Percentiles rank a stretch among this genome's conserved stretches.
Evolutionary conservation across 192 early-diverging fungal species (phyloP).

Genomic region (Linnemannia exigua): DNA sequence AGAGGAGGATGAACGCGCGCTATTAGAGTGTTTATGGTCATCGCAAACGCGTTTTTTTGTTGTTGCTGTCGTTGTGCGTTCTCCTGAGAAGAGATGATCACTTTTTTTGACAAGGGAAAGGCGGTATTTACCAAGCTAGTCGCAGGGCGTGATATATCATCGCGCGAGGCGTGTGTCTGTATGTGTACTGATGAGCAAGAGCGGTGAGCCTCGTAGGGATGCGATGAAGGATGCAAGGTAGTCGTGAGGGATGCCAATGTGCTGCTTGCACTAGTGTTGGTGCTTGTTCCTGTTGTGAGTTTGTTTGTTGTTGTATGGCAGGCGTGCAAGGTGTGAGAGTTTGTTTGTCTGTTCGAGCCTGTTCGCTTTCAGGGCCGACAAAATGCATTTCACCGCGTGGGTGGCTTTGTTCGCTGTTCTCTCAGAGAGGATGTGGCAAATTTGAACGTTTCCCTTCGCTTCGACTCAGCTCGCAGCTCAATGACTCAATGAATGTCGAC

Average conservation of each 20-base stretch:
- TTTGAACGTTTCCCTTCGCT: not conserved
- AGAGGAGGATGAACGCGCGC: not conserved
- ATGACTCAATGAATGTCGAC: constrained; percentile 30
- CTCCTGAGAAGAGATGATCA: not conserved
- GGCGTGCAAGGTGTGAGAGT: too few species aligned
- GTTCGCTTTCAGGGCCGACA: not conserved
- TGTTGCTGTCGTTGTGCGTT: too few species aligned
- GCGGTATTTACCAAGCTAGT: constrained; percentile 28
- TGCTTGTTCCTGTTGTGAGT: not conserved
- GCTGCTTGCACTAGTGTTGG: not conserved
- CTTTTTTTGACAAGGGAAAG: not conserved
- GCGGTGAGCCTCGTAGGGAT: not conserved
- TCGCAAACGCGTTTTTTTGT: not conserved
- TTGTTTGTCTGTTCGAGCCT: too few species aligned
- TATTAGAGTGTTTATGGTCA: not conserved
- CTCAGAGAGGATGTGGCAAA: not conserved
- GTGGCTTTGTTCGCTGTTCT: not conserved
- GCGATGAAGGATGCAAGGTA: not conserved
- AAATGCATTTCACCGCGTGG: not conserved
- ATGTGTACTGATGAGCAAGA: not conserved
- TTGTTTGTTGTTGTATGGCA: too few species aligned
- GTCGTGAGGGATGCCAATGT: not conserved
- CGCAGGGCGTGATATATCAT: constrained; percentile 52
- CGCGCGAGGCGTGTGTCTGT: not conserved
- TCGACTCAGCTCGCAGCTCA: not conserved